Percentiles rank a stretch among this genome's conserved stretches.
phyloP scores from a whole-genome alignment of 2,329 filamentous ascomycete species.

The Fusarium neocosmosporiellum region DNA sequence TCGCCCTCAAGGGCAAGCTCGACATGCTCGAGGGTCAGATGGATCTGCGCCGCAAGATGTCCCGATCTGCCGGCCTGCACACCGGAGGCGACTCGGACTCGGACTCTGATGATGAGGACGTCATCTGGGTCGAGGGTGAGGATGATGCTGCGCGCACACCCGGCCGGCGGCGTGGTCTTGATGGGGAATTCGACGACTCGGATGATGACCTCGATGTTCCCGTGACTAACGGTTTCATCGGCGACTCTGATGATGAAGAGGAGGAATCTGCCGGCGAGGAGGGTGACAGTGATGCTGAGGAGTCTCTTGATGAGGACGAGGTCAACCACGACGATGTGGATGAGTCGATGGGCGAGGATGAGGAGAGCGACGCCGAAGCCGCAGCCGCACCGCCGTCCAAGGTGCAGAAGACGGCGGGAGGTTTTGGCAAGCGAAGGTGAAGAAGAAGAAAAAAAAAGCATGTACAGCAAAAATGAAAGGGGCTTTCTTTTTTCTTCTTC shows the following conservation, averaged over 20 bases:
- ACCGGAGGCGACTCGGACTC: conserved; percentile 62
- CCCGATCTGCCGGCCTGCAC: conserved; percentile 55
- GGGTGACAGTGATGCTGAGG: conserved; percentile 56
- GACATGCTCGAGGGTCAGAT: conserved; percentile 95
- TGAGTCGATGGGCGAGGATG: conserved; percentile 67
- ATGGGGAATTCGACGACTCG: conserved; percentile 55
- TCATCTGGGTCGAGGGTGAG: conserved; percentile 90
- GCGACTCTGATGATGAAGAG: conserved; percentile 70
- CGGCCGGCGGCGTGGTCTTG: conserved; percentile 49
- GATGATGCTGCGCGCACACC: conserved; percentile 73
- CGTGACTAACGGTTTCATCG: conserved; percentile 64
- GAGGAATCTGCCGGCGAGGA: conserved; percentile 59
- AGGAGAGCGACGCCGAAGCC: conserved; percentile 61
- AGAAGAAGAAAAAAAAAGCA: conserved; percentile 16
- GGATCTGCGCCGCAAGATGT: conserved; percentile 78
- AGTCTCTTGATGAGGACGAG: conserved; percentile 67
- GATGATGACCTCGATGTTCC: conserved; percentile 70
- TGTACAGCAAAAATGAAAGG: conserved; percentile 15
- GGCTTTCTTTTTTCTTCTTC: background rate
- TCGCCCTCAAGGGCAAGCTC: conserved; percentile 93
- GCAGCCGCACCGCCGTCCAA: conserved; percentile 58
- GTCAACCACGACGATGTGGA: conserved; percentile 68
- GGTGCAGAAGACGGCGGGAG: conserved; percentile 46
- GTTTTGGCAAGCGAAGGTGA: conserved; percentile 39
- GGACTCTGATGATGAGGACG: conserved; percentile 71